Base-by-base conservation (phyloP, 148 eudicot genomes). In the Rhododendron griersonianum region DNA sequence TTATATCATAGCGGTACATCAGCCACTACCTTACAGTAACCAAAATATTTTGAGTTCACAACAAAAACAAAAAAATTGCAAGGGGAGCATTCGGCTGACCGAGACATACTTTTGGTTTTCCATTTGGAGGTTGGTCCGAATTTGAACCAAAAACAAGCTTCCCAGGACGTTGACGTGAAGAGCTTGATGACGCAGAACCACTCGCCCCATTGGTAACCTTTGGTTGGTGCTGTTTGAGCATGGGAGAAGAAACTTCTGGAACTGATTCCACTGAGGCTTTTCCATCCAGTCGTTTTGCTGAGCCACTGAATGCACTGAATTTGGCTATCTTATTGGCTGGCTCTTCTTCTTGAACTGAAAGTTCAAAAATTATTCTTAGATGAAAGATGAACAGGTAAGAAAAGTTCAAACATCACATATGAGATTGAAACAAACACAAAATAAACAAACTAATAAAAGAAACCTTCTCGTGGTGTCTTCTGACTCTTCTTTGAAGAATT, bases 141-240 rank as follows among this genome's bases (percentile, higher is more conserved):
- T 83, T 82, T 61, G 88, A 86, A 21, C 85, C 88, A 47, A 86
- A 86, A 11, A 86, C 88, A 86, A 86, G 88, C 85, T 86, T 86
- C 65, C 88, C 88, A 47, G 79, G 33, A 33, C 25, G 51, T 55
- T 77, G 79, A 18, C 85, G 25, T 83, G 85, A 86, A 41, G 88
- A 74, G 75, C 74, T 86, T 41, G 85, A 73, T 21, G 85, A 67
- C 25, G n/a, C 73, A 28, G 85, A 57, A 35, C 47, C 78, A 83
- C 75, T 30, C 28, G 45, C n/a, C 53, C 67, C 84, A 76, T 80
- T 77, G 55, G 57, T 61, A 77, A 67, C 63, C 63, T 75, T 71
- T 21, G 82, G 19, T 39, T 86, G 74, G 85, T 83, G 85, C 74
- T 45, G 88, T 83, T 76, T 78, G 61, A 76, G 59, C 75, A 75